Evolutionary conservation across 2,329 filamentous ascomycete species (phyloP), one percentile per base, ranked within the genome.

Genomic region (Coniosporium tulheliwenetii): DNA sequence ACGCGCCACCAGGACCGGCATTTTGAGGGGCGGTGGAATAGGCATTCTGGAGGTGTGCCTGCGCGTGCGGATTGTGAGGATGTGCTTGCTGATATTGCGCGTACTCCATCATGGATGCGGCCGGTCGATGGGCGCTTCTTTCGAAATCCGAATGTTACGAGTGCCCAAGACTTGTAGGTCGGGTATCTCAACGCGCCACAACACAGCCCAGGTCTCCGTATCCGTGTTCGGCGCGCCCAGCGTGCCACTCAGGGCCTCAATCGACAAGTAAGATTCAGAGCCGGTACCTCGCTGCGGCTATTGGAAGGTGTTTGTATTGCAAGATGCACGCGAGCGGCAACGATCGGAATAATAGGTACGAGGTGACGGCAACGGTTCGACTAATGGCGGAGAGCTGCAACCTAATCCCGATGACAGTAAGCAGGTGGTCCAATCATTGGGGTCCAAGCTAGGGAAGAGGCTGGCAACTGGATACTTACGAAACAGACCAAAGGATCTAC

Each of bases 11-110:
- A 19, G 52, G 50, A 15, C 51, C 55, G 9, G 58, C 55, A 38
- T 57, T 59, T 38, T 54, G 59, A 30, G 54, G 51, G 38, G 52
- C 54, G 16, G 45, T 39, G 35, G 52, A 53, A 41, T 63, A 63
- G 42, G 54, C 58, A 32, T 30, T 39, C 44, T 60, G 59, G 42
- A 63, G 50, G 39, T 62, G 58, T 43, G 58, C 50, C 40, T 62
- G 58, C 40, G 59, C 53, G 44, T 66, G 63, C 33, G 55, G 53
- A 45, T 55, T 46, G 41, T 60, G 52, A 10, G 50, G 46, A 50
- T 67, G 65, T 40, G 61, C 58, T 47, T 62, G 59, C 45, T 67
- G 64, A 45, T 67, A 68, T 45, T 64, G 61, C 44, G 64, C 57
- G 56, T 69, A 67, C 47, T 69, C 66, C 55, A 66, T 69, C 59